Conservation (phyloP, 2,329 filamentous ascomycete species). For the Xylaria multiplex region DNA sequence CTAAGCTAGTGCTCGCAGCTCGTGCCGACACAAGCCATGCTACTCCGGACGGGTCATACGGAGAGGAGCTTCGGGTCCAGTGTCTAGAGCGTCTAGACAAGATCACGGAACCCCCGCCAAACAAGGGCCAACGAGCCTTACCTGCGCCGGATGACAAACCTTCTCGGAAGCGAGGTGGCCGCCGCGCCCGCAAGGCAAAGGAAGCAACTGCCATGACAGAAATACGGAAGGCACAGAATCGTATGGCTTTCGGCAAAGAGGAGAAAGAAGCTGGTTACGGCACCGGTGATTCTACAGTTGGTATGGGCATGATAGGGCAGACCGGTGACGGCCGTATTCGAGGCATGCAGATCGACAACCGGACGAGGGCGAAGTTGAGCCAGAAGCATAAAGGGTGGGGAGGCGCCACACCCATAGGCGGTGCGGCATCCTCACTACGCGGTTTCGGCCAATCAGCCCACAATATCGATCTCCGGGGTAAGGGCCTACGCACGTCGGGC, state of each 20-base stretch:
- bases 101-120: conserved; percentile 88
- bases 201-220: conserved; percentile 98
- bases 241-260: conserved; percentile 94
- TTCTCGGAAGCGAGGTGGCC: conserved; percentile 88
- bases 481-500: conserved; percentile 82
- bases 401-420: conserved; percentile 70
- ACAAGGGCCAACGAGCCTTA: conserved; percentile 85
- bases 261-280: conserved; percentile 94
- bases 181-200: conserved; percentile 91
- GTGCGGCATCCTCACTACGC: conserved; percentile 82
- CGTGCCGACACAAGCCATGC: conserved; percentile 88
- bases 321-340: conserved; percentile 89
- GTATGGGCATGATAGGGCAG: conserved; percentile 95
- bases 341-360: conserved; percentile 87
- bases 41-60: conserved; percentile 81
- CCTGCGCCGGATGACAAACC: conserved; percentile 97
- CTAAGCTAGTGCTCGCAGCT: conserved; percentile 92
- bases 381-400: conserved; percentile 98
- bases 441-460: conserved; percentile 75
- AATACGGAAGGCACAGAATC: conserved; percentile 92
- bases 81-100: conserved; percentile 91
- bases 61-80: conserved; percentile 82
- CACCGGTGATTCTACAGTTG: conserved; percentile 82
- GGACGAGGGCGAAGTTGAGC: conserved; percentile 90
- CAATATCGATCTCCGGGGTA: conserved; percentile 76